Percentiles rank a stretch among this genome's conserved stretches.
Evolutionary conservation across 176 grass and related monocot genomes (phyloP).

Genomic region (Ampelocalamus luodianensis): DNA sequence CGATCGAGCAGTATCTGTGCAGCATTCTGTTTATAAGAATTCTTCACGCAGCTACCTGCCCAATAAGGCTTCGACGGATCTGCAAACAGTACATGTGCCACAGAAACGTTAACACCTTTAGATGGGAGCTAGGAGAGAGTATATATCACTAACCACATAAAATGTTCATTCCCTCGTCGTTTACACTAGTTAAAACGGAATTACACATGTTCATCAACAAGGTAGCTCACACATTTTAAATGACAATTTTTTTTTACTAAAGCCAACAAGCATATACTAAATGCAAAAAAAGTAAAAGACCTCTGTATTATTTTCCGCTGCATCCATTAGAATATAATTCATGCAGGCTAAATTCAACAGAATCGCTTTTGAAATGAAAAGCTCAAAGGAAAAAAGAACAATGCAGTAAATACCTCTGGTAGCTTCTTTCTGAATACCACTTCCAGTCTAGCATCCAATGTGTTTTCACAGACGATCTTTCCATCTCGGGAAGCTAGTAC

Average conservation of each 20-base stretch:
- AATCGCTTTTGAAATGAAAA: slow-evolving; percentile 15
- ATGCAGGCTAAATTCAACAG: background rate
- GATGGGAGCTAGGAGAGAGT: background rate
- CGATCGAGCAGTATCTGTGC: slow-evolving; percentile 6
- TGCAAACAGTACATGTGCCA: slow-evolving; percentile 46
- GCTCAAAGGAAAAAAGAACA: background rate
- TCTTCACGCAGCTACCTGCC: slow-evolving; percentile 53
- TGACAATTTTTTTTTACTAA: background rate
- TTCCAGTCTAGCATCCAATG: slow-evolving; percentile 87
- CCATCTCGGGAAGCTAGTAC: slow-evolving; percentile 82
- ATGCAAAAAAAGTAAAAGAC: background rate
- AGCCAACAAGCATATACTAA: background rate
- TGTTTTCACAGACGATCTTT: slow-evolving; percentile 92
- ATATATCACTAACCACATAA: background rate
- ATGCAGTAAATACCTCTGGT: slow-evolving; percentile 58
- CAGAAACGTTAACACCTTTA: background rate
- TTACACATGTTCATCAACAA: background rate
- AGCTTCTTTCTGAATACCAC: slow-evolving; percentile 85
- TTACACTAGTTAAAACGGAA: background rate
- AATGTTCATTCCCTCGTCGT: background rate
- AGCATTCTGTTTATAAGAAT: slow-evolving; percentile 7
- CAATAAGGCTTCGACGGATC: slow-evolving; percentile 69
- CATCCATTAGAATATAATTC: background rate
- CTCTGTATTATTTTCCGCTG: background rate
- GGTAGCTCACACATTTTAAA: background rate